Percentiles rank a stretch among this genome's conserved stretches.
Evolutionary conservation across 2,329 filamentous ascomycete species (phyloP).

Genomic region (Colletotrichum lindemuthianum): DNA sequence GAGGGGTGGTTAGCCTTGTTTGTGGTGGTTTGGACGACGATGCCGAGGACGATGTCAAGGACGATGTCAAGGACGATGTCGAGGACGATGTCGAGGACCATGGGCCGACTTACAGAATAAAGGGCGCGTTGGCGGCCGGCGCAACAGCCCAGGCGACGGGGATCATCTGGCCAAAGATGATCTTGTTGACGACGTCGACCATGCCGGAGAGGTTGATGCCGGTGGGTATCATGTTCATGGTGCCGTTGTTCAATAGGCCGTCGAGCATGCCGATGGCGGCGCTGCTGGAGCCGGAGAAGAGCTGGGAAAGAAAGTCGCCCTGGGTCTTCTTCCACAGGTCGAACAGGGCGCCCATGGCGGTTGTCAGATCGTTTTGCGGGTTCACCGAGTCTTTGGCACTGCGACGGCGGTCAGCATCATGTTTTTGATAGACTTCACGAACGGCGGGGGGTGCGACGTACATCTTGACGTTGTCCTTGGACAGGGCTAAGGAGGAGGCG

Average conservation of each 20-base stretch:
- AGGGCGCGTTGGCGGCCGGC: conserved; percentile 1
- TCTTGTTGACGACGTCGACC: background rate
- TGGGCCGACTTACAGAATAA: conserved; percentile 16
- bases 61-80: too few species aligned
- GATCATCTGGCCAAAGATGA: conserved; percentile 23
- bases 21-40: too few species aligned
- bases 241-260: background rate
- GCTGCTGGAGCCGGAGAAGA: conserved; percentile 10
- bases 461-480: conserved; percentile 8
- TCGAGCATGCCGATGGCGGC: conserved; percentile 6
- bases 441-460: background rate
- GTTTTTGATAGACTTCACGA: too few species aligned
- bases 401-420: too few species aligned
- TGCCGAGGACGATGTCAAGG: too few species aligned
- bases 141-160: conserved; percentile 9
- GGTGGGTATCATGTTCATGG: conserved; percentile 22
- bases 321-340: conserved; percentile 27
- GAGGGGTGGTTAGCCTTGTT: too few species aligned
- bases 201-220: conserved; percentile 18
- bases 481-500: background rate
- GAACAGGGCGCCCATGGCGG: conserved; percentile 8
- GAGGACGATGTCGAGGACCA: too few species aligned
- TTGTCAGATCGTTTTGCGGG: conserved; percentile 8
- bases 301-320: background rate
- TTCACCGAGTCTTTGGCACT: conserved; percentile 12